Evolutionary conservation across 352 stramenopile genomes (phyloP).

Genomic region (Phytophthora quininea): DNA sequence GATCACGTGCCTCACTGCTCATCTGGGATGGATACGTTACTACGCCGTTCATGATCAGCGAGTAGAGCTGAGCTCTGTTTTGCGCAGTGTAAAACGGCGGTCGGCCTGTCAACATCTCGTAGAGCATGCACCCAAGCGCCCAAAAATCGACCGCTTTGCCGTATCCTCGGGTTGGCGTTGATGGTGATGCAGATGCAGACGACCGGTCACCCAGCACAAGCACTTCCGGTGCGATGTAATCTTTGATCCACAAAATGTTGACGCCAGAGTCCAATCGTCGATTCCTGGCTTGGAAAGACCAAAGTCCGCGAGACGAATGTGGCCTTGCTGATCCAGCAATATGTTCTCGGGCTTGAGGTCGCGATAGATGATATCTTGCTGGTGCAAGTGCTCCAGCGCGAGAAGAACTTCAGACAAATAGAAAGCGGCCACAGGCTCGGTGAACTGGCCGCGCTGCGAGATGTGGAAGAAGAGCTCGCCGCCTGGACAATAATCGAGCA

Average conservation of each 20-base stretch:
- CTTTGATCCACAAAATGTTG: conserved; percentile 90
- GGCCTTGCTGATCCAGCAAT: conserved; percentile 84
- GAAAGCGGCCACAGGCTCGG: conserved; percentile 81
- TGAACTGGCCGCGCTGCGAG: conserved; percentile 68
- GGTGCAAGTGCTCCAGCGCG: conserved; percentile 79
- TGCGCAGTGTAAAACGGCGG: conserved; percentile 86
- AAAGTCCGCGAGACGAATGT: conserved; percentile 92
- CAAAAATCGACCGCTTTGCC: conserved; percentile 92
- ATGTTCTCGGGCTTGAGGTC: conserved; percentile 94
- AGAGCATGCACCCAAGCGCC: conserved; percentile 87
- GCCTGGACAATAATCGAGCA: conserved; percentile 80
- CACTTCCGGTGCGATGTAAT: conserved; percentile 88
- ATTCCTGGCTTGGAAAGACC: conserved; percentile 82
- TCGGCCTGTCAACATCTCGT: conserved; percentile 89
- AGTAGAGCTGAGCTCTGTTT: conserved; percentile 62
- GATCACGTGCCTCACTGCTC: conserved; percentile 45
- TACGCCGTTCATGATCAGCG: conserved; percentile 55
- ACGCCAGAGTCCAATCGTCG: conserved; percentile 64
- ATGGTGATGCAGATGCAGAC: conserved; percentile 17
- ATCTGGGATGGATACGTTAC: conserved; percentile 65
- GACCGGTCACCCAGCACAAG: conserved; percentile 51
- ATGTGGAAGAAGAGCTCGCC: conserved; percentile 90
- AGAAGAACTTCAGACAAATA: conserved; percentile 90
- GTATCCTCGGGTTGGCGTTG: conserved; percentile 53
- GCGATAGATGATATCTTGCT: conserved; percentile 82